Conservation (phyloP, 129 eudicot species). For the Centrapalus pauciflorus region DNA sequence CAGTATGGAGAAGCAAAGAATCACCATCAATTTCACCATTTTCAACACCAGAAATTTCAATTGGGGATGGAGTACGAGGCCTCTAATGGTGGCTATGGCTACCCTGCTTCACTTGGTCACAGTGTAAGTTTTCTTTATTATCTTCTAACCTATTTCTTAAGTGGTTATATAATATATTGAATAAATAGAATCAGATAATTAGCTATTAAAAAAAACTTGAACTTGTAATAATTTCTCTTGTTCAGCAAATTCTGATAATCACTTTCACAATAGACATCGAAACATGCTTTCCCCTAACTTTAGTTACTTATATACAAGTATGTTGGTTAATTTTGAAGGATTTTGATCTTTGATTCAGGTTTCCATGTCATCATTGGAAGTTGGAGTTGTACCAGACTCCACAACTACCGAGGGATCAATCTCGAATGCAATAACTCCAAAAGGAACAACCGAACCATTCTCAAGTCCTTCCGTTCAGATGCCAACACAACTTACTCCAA, state of each 20-base stretch:
- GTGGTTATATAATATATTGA: too few relatives aligned
- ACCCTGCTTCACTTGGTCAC: slow-evolving; percentile 52
- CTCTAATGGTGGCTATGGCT: slow-evolving; percentile 48
- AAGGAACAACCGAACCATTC: slow-evolving; percentile 68
- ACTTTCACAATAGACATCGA: too few relatives aligned
- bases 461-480: slow-evolving; percentile 41
- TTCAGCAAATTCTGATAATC: too few relatives aligned
- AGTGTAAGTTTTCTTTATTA: slow-evolving; percentile 48
- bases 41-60: slow-evolving; percentile 30
- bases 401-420: slow-evolving; percentile 31
- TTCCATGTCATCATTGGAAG: slow-evolving; percentile 60
- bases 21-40: slow-evolving; percentile 30
- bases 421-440: slow-evolving; percentile 39
- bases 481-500: slow-evolving; percentile 53
- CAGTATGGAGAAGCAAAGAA: slow-evolving; percentile 27
- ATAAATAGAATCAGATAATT: too few relatives aligned
- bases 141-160: too few relatives aligned
- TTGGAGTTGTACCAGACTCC: slow-evolving; percentile 66
- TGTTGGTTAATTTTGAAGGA: too few relatives aligned
- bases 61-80: slow-evolving; percentile 53
- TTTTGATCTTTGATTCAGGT: too few relatives aligned
- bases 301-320: too few relatives aligned
- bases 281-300: too few relatives aligned
- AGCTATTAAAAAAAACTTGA: too few relatives aligned
- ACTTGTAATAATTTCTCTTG: too few relatives aligned